phyloP scores from a whole-genome alignment of 441 rosid genomes.

The Euphorbia celastroides region DNA sequence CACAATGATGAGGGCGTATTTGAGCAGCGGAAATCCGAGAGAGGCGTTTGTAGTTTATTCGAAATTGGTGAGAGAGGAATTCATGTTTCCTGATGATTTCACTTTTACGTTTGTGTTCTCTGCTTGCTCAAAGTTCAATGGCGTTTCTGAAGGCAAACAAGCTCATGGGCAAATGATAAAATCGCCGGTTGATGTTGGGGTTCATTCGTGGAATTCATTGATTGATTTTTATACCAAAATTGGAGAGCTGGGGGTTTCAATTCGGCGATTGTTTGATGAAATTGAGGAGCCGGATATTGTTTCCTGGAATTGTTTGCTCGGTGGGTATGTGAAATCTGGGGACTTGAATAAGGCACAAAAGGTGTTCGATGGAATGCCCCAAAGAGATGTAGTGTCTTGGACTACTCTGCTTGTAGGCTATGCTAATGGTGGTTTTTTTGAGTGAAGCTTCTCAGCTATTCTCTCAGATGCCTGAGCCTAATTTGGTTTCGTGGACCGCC shows the following conservation, averaged over 20 bases:
- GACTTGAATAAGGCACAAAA: conserved; percentile 16
- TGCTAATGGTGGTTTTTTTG: conserved; percentile 16
- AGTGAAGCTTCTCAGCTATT: conserved; percentile 19
- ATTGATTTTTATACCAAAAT: conserved; percentile 23
- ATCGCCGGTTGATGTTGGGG: conserved; percentile 16
- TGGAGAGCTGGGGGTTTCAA: conserved; percentile 16
- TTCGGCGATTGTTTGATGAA: conserved; percentile 14
- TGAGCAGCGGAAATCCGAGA: conserved; percentile 9
- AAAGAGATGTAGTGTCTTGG: conserved; percentile 27
- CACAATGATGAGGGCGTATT: conserved; percentile 18
- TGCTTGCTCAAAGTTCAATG: conserved; percentile 22
- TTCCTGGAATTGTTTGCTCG: conserved; percentile 28
- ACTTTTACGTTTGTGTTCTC: conserved; percentile 22
- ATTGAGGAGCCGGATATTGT: conserved; percentile 25
- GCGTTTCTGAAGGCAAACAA: conserved; percentile 25
- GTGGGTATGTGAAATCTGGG: conserved; percentile 22
- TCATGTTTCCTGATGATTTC: conserved; percentile 16
- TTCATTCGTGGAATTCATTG: conserved; percentile 25
- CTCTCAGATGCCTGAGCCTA: conserved; percentile 21
- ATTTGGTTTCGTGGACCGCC: conserved; percentile 27
- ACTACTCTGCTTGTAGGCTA: conserved; percentile 23
- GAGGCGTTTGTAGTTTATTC: conserved; percentile 20
- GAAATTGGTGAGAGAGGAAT: conserved; percentile 9
- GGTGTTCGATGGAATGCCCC: conserved; percentile 27
- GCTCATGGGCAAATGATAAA: conserved; percentile 28